Base-by-base conservation (phyloP, 1,284 basidiomycete species). In the Exobasidium rhododendri region DNA sequence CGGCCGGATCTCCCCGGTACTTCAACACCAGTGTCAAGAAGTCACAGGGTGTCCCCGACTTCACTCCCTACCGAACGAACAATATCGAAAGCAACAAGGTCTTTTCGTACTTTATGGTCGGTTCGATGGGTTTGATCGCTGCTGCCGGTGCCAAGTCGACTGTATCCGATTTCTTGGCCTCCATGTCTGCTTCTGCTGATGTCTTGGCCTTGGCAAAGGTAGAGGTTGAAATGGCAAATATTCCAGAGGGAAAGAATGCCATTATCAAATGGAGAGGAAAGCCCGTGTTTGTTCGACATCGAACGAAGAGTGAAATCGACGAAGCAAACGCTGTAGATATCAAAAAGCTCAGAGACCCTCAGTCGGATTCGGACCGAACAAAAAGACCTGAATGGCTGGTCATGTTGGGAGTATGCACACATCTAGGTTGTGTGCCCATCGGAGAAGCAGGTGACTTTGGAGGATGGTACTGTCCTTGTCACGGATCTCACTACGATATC, bases 351-450 rank as follows among this genome's bases (percentile, higher is more conserved):
- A 87, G 96, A 73, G 96, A 99, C 81, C 96, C 96, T 58, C 85
- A 98, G 84, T 83, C 86, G 63, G 96, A 99, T 80, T 89, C 91
- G 77, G 85, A 85, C 60, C 86, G 96, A 68, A 86, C 88, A 64
- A 91, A 97, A 87, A 89, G 90, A 82, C 94, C 94, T 47, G 94
- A 98, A 82, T 98, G 94, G 96, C 83, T 75, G 67, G 83, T 83
- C 44, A 78, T 79, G 77, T 69, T 79, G 14, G 77, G 77, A 17
- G 92, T 97, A 66, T 97, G 94, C 87, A 98, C 96, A 46, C 96
- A 99, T 84, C 83, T 98, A 70, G 94, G 96, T 82, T 99, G 96
- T 85, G 96, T 99, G 58, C 96, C 96, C 68, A 97, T 99, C 71
- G 84, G 83, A 61, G 93, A 97, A 83, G 89, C 93, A 65, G 94